Conservation (phyloP, 306 rosid species). For the Elaeagnus macrophylla region DNA sequence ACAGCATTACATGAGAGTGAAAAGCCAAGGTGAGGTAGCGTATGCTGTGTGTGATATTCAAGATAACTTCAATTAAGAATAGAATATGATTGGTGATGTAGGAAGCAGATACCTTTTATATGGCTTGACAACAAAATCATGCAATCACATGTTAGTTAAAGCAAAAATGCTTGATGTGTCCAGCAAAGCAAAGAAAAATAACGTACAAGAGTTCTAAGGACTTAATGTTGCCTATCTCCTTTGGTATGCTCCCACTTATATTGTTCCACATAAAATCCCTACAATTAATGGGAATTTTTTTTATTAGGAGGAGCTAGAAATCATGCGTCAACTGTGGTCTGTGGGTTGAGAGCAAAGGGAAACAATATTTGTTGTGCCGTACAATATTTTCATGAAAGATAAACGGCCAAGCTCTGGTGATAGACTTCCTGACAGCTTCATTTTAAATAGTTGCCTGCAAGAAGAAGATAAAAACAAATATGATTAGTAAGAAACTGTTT, state of each 20-base stretch:
- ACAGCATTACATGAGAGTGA: not conserved
- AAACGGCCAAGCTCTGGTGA: slow-evolving; percentile 14
- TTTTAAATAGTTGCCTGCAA: slow-evolving; percentile 13
- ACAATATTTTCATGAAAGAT: slow-evolving; percentile 7
- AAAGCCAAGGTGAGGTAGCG: not conserved
- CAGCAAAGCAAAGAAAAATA: not conserved
- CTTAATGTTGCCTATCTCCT: slow-evolving; percentile 15
- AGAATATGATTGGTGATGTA: no score
- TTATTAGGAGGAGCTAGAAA: not conserved
- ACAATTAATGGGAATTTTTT: not conserved
- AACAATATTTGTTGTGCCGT: slow-evolving; percentile 9
- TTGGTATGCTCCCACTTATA: slow-evolving; percentile 22
- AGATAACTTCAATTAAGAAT: no score
- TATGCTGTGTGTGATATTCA: no score
- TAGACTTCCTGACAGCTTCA: slow-evolving; percentile 12
- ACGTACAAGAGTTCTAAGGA: slow-evolving; percentile 10
- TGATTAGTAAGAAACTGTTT: not conserved
- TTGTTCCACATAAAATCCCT: slow-evolving; percentile 18
- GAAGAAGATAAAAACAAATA: not conserved
- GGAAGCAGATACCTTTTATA: no score
- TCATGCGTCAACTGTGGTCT: not conserved
- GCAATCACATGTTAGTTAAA: not conserved
- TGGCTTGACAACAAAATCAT: no score
- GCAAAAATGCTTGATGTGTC: not conserved
- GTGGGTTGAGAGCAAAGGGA: not conserved